Conservation (phyloP, 2,329 filamentous ascomycete genomes). For the Venturia effusa region DNA sequence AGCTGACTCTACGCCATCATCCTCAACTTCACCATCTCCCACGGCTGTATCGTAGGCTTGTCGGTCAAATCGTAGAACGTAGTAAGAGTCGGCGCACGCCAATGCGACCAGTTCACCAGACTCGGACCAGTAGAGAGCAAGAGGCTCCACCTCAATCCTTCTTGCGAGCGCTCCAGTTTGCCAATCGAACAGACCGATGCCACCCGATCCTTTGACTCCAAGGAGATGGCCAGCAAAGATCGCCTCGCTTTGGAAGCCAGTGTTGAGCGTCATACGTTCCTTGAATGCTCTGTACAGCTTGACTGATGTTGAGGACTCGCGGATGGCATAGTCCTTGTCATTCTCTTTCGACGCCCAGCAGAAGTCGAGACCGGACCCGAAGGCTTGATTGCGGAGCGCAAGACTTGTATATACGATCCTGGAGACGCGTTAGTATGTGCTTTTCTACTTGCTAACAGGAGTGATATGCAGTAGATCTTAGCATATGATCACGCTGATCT, state of each 20-base stretch:
- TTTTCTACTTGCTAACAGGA: too few species aligned
- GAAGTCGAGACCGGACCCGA: constrained; percentile 90
- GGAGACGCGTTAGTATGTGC: background rate
- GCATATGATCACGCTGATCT: too few species aligned
- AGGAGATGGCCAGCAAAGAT: constrained; percentile 80
- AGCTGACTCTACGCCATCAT: constrained; percentile 87
- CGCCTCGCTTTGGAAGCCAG: constrained; percentile 90
- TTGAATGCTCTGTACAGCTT: constrained; percentile 98
- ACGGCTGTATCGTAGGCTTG: constrained; percentile 79
- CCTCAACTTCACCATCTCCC: constrained; percentile 71
- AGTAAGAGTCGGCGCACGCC: constrained; percentile 91
- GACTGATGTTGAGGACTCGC: constrained; percentile 85
- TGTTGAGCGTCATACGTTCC: constrained; percentile 77
- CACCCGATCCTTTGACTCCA: constrained; percentile 89
- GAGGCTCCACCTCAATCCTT: constrained; percentile 72
- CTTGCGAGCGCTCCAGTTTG: constrained; percentile 77
- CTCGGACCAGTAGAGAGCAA: constrained; percentile 87
- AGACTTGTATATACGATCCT: constrained; percentile 76
- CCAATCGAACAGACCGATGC: constrained; percentile 96
- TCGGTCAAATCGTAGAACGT: constrained; percentile 82
- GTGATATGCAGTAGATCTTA: too few species aligned
- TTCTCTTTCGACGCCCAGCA: constrained; percentile 96
- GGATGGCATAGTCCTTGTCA: constrained; percentile 95
- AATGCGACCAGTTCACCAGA: constrained; percentile 86
- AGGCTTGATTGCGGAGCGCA: constrained; percentile 94